Conservation (phyloP, 2,329 filamentous ascomycete genomes). For the Aphanocladium album region DNA sequence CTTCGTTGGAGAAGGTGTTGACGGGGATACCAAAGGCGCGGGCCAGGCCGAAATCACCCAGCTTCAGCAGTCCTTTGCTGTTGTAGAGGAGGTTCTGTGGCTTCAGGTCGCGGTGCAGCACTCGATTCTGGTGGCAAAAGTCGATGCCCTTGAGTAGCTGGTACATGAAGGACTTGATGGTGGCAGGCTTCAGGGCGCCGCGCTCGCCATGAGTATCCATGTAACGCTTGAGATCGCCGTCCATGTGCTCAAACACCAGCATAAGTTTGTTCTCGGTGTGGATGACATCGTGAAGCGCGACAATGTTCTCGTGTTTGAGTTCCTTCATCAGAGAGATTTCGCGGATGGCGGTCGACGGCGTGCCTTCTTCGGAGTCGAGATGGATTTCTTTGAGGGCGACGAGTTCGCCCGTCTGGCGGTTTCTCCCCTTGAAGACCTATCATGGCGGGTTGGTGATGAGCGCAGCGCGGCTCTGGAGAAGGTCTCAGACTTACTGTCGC, state of each 20-base stretch:
- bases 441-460: slow-evolving; percentile 1
- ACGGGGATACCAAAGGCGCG: slow-evolving; percentile 95
- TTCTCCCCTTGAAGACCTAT: slow-evolving; percentile 96
- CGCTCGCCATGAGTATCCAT: slow-evolving; percentile 93
- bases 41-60: slow-evolving; percentile 91
- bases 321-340: slow-evolving; percentile 99
- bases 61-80: slow-evolving; percentile 80
- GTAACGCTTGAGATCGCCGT: slow-evolving; percentile 96
- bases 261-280: slow-evolving; percentile 99
- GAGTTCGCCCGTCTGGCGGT: slow-evolving; percentile 92
- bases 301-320: slow-evolving; percentile 97
- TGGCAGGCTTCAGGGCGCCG: slow-evolving; percentile 79
- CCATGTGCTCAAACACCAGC: slow-evolving; percentile 99
- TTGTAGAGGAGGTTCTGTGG: slow-evolving; percentile 97
- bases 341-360: slow-evolving; percentile 92
- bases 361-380: slow-evolving; percentile 96
- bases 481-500: slow-evolving; percentile 65
- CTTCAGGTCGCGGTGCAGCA: slow-evolving; percentile 92
- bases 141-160: slow-evolving; percentile 93
- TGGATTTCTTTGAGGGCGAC: slow-evolving; percentile 98
- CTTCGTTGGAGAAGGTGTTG: slow-evolving; percentile 97
- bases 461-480: neutral
- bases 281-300: slow-evolving; percentile 95
- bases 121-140: slow-evolving; percentile 96
- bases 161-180: slow-evolving; percentile 99